These are phyloP conservation scores for Beta vulgaris DNA, from an alignment of 148 eudicot genomes.

Conservation along the genomic window DNA sequence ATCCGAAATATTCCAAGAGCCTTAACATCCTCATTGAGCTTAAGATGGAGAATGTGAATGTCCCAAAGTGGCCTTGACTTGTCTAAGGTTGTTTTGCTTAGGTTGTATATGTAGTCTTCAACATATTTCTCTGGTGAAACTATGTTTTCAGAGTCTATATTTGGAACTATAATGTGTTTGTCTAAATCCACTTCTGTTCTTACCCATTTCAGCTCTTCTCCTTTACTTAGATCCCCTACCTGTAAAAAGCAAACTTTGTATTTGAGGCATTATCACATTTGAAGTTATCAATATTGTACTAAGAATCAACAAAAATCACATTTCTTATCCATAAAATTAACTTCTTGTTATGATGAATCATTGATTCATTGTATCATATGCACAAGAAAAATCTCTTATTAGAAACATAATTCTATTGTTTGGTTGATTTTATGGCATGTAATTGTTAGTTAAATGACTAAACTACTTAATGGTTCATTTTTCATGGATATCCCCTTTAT, in stretches of 20 bases:
- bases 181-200: conserved; percentile 41
- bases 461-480: no score
- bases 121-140: conserved; percentile 47
- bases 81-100: conserved; percentile 41
- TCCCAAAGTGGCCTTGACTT: conserved; percentile 70
- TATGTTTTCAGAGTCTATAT: conserved; percentile 35
- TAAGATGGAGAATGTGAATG: conserved; percentile 52
- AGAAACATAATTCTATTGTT: no score
- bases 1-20: conserved; percentile 36
- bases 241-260: conserved; percentile 3
- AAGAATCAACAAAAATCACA: no score
- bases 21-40: conserved; percentile 41
- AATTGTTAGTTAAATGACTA: no score
- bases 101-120: conserved; percentile 51
- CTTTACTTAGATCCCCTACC: conserved; percentile 45
- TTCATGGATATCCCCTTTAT: no score
- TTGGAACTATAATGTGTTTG: conserved; percentile 45
- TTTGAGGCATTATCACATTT: not conserved
- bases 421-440: no score
- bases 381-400: no score
- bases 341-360: no score
- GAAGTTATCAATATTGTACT: no score
- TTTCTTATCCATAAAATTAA: no score
- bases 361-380: no score
- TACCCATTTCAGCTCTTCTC: conserved; percentile 45